phyloP scores from a whole-genome alignment of 345 rosid genomes.

The Turritis glabra region DNA sequence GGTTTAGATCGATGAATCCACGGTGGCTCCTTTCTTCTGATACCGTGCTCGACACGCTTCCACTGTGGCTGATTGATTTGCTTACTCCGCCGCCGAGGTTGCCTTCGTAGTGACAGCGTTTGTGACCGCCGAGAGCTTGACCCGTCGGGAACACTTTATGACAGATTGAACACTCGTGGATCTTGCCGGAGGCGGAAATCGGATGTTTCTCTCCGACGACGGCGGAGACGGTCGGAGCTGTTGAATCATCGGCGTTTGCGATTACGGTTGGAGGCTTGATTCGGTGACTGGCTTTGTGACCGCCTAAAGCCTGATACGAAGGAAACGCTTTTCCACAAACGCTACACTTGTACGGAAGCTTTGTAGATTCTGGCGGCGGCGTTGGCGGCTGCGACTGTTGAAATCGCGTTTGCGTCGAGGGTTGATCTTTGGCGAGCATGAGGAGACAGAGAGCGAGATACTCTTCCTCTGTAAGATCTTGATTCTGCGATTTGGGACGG shows the following conservation, averaged over 20 bases:
- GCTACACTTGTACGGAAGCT: conserved; percentile 62
- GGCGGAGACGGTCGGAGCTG: conserved; percentile 15
- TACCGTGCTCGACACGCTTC: conserved; percentile 47
- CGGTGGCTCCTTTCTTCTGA: conserved; percentile 59
- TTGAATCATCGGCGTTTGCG: conserved; percentile 26
- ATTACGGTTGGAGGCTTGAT: conserved; percentile 49
- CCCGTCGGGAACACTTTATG: conserved; percentile 87
- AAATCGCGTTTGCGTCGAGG: conserved; percentile 15
- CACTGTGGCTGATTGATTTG: conserved; percentile 41
- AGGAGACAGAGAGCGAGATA: conserved; percentile 77
- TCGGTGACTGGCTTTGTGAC: conserved; percentile 97
- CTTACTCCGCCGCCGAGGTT: conserved; percentile 39
- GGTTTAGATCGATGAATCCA: conserved; percentile 71
- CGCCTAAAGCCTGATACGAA: conserved; percentile 95
- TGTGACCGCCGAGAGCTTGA: conserved; percentile 97
- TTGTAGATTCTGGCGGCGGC: conserved; percentile 32
- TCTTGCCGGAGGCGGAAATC: conserved; percentile 44
- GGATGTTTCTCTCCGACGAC: conserved; percentile 26
- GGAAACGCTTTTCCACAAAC: conserved; percentile 77
- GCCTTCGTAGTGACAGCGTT: conserved; percentile 96
- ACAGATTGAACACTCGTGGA: conserved; percentile 91
- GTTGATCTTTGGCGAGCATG: conserved; percentile 69
- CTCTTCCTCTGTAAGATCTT: conserved; percentile 55
- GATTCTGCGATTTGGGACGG: conserved; percentile 2
- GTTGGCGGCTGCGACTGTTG: conserved; percentile 28